Evolutionary conservation across 371 early-diverging fungal genomes (phyloP).

Genomic region (Chytridiales sp.): DNA sequence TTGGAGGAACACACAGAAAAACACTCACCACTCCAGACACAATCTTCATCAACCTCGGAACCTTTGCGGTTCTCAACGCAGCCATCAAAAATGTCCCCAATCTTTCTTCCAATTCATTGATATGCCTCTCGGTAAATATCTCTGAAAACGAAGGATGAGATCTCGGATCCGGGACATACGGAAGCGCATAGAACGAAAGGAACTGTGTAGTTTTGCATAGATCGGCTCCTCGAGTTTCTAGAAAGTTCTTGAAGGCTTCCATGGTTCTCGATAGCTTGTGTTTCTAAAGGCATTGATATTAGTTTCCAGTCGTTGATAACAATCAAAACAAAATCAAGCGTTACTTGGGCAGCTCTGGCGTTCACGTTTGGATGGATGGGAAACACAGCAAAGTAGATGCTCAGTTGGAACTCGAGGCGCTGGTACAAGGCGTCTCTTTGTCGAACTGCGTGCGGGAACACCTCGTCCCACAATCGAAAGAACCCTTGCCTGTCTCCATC

Average conservation of each 20-base stretch:
- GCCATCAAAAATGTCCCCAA: constrained; percentile 30
- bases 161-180: constrained; percentile 54
- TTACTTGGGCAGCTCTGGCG: constrained; percentile 14
- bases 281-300: constrained; percentile 7
- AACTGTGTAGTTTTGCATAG: constrained; percentile 49
- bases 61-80: constrained; percentile 26
- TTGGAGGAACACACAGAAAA: no score
- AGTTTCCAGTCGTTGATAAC: neutral
- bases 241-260: constrained; percentile 48
- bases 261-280: constrained; percentile 18
- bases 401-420: constrained; percentile 46
- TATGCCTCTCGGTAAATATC: constrained; percentile 38
- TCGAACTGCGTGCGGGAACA: constrained; percentile 27
- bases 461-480: constrained; percentile 46
- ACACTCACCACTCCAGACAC: constrained; percentile 7
- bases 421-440: constrained; percentile 33
- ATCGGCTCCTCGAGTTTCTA: constrained; percentile 51
- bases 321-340: neutral
- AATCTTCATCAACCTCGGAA: constrained; percentile 17
- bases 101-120: constrained; percentile 30
- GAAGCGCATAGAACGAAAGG: constrained; percentile 53
- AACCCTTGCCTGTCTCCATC: constrained; percentile 44
- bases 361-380: constrained; percentile 39
- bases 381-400: constrained; percentile 54
- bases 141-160: constrained; percentile 50